phyloP scores from a whole-genome alignment of 352 stramenopile genomes.

The Phytophthora lateralis region DNA sequence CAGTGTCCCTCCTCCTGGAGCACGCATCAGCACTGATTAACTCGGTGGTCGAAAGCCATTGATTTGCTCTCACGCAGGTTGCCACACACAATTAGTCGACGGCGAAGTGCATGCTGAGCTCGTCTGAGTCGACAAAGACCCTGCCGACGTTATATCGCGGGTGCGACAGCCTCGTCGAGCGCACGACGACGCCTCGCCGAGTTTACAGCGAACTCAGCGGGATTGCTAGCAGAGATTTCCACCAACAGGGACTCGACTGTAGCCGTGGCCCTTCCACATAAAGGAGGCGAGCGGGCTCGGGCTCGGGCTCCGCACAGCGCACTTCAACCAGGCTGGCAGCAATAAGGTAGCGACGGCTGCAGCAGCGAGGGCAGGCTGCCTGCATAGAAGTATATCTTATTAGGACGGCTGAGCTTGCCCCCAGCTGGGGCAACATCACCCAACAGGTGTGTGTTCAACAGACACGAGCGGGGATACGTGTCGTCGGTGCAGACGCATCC shows the following conservation, averaged over 20 bases:
- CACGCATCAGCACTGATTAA: not conserved
- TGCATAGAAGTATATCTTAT: too few species aligned
- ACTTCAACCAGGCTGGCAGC: too few species aligned
- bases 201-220: not conserved
- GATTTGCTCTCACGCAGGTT: not conserved
- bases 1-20: too few species aligned
- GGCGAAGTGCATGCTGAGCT: not conserved
- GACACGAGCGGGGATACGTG: constrained; percentile 1
- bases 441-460: too few species aligned
- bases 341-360: too few species aligned
- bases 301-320: too few species aligned
- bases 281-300: too few species aligned
- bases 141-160: too few species aligned
- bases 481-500: constrained; percentile 10
- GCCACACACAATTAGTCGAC: not conserved
- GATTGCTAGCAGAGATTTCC: not conserved
- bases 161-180: not conserved
- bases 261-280: not conserved
- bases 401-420: not conserved
- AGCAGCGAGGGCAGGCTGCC: too few species aligned
- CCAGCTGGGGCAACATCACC: not conserved
- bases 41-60: not conserved
- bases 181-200: not conserved
- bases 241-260: not conserved
- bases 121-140: not conserved